Percentiles rank a stretch among this genome's conserved stretches.
Evolutionary conservation across 306 rosid species (phyloP).

Genomic region (Acacia confusa): DNA sequence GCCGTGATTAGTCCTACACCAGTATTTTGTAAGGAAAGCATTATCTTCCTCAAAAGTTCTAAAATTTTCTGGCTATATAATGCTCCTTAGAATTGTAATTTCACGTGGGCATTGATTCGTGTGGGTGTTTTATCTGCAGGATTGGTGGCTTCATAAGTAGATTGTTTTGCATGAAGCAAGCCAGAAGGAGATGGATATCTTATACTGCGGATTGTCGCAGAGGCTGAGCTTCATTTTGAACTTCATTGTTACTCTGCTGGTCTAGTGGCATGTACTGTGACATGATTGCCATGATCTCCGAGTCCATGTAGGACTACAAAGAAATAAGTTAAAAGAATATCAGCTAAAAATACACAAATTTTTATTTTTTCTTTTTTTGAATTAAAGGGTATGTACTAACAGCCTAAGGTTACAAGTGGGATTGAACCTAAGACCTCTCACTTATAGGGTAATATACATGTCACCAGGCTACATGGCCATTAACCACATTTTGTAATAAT

Average conservation of each 20-base stretch:
- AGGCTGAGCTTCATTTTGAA: conserved; percentile 60
- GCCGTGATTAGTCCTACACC: neutral
- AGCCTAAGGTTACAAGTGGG: no score
- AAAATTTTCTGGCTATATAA: neutral
- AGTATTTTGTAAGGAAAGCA: conserved; percentile 2
- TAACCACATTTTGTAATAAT: neutral
- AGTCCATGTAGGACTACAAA: conserved; percentile 92
- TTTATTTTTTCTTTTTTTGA: no score
- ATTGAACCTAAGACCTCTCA: no score
- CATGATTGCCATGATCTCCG: conserved; percentile 98
- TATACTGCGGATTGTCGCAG: conserved; percentile 52
- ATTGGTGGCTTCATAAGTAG: neutral
- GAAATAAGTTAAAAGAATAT: neutral
- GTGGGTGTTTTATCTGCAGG: neutral
- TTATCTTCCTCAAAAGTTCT: neutral
- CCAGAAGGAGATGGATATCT: conserved; percentile 40
- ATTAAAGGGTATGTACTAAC: no score
- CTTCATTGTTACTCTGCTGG: conserved; percentile 53
- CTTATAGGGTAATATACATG: no score
- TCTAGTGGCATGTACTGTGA: conserved; percentile 98
- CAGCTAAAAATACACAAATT: neutral
- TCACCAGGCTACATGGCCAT: neutral
- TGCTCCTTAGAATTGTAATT: neutral
- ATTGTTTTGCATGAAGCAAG: neutral
- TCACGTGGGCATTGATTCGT: neutral